phyloP scores from a whole-genome alignment of 2,329 filamentous ascomycete genomes.

The Penicillium digitatum region DNA sequence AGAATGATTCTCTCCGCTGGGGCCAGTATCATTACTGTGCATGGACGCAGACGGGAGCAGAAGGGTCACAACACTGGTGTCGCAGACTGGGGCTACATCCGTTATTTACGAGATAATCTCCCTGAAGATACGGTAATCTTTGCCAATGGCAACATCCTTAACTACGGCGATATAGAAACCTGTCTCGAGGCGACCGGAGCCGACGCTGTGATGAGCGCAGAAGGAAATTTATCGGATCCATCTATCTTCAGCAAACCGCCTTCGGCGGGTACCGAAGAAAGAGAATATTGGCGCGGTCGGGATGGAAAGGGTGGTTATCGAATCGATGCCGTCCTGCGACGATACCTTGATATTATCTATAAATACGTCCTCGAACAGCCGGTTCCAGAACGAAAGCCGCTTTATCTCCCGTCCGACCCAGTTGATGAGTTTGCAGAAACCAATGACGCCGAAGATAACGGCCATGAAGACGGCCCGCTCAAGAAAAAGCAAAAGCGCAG shows the following conservation, averaged over 20 bases:
- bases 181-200: conserved; percentile 82
- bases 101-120: conserved; percentile 75
- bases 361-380: conserved; percentile 67
- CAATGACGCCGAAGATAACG: conserved; percentile 30
- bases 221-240: conserved; percentile 90
- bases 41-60: conserved; percentile 82
- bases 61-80: conserved; percentile 94
- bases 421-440: conserved; percentile 22
- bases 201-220: conserved; percentile 92
- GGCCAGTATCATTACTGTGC: conserved; percentile 88
- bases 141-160: conserved; percentile 91
- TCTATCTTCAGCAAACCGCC: conserved; percentile 74
- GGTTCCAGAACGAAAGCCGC: conserved; percentile 60
- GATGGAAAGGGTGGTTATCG: conserved; percentile 80
- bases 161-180: conserved; percentile 68
- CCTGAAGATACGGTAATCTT: conserved; percentile 89
- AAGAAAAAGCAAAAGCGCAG: conserved; percentile 45
- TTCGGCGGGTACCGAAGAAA: conserved; percentile 58
- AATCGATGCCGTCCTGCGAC: conserved; percentile 78
- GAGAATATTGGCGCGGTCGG: conserved; percentile 81
- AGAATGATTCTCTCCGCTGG: conserved; percentile 80
- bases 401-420: conserved; percentile 64
- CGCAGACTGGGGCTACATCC: conserved; percentile 85
- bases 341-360: conserved; percentile 89
- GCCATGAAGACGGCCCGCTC: conserved; percentile 48